Base-by-base conservation (phyloP, 495 filamentous ascomycete genomes). In the Daldinia decipiens region DNA sequence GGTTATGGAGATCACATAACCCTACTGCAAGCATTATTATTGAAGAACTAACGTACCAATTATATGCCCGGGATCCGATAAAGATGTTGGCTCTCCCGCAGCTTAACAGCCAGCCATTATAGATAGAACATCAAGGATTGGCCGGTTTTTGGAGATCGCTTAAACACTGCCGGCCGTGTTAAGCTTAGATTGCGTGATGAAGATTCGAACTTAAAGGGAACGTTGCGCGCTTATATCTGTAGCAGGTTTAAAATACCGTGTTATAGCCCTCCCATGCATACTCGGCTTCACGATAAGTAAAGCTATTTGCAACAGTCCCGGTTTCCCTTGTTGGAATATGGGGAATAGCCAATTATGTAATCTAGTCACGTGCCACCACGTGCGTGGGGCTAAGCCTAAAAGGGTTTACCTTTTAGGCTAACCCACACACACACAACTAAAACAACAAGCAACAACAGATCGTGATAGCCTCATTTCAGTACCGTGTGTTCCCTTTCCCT, bases 171-270 rank as follows among this genome's bases (percentile, higher is more conserved):
- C 29, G 24, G 36, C 38, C 32, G 31, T 59, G 31, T 68, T 59
- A 50, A 67, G 39, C 60, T 66, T 65, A 57, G 61, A 73, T 73
- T 57, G 57, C 56, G 65, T 66, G 65, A 68, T 65, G 62, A 47
- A 47, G 43, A 68, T 24, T 59, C 39, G 51, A 62, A 62, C 51
- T 56, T 56, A 59, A 73, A 68, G 65, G 70, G 61, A 73, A 73
- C 70, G 70, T 68, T 73, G 69, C 70, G 70, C 70, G 65, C 65
- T 40, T 65, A 62, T 50, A 43, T 40, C 38, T 59, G 8, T 19
- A 57, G 26, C 19, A 59, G 50, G 27, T 12, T 40, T 59, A 15
- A 53, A n/a, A n/a, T 12, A 53, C 31, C 27, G 26, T 53, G 9
- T 1, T 17, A 53, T 53, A 53, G 50, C 26, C 26, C 45, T 50